These are phyloP conservation scores for Dendrobium catenatum DNA, from an alignment of 106 monocot species.

Conservation along the genomic window DNA sequence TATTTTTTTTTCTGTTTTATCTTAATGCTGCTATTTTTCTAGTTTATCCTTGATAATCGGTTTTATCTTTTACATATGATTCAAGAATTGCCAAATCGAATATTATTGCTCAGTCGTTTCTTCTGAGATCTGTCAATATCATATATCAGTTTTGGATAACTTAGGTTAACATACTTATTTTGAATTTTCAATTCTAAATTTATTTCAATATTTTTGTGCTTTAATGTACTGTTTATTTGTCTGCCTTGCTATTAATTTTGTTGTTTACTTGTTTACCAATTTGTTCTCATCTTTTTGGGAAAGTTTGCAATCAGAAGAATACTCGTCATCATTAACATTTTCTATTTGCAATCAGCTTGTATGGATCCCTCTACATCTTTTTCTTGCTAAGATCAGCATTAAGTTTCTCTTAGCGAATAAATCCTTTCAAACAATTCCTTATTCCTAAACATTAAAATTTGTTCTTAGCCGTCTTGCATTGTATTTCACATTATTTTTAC, in stretches of 20 bases:
- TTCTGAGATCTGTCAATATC: background rate
- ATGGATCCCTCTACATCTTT: background rate
- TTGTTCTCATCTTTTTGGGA: background rate
- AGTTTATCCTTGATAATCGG: too few species aligned
- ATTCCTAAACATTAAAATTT: background rate
- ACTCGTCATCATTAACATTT: background rate
- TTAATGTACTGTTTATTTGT: background rate
- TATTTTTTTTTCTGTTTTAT: too few species aligned
- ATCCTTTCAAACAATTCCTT: background rate
- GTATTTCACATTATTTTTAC: background rate
- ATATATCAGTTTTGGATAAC: background rate
- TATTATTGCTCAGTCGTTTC: background rate
- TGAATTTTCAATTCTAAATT: background rate
- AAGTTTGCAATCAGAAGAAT: background rate
- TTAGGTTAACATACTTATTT: background rate
- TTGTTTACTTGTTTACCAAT: too few species aligned
- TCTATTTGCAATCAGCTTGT: background rate
- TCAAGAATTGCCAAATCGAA: background rate
- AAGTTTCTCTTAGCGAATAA: background rate
- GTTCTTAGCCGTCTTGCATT: background rate
- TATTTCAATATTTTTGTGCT: background rate
- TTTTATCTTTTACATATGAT: too few species aligned
- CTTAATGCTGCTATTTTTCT: too few species aligned
- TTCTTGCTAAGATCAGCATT: background rate
- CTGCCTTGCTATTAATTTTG: too few species aligned